Conservation (phyloP, 345 rosid genomes). For the Cochlearia excelsa region DNA sequence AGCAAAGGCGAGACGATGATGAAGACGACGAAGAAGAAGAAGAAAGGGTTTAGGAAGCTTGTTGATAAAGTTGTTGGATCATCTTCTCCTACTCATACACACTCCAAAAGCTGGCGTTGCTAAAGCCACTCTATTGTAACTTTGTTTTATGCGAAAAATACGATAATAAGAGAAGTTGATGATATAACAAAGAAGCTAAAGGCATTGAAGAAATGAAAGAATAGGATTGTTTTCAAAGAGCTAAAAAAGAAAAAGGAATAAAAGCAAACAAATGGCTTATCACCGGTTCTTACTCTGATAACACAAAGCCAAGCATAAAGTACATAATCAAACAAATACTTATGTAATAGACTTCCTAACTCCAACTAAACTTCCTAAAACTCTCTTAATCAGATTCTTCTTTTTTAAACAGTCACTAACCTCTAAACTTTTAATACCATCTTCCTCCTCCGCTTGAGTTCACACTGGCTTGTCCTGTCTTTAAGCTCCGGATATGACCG, state of each 20-base stretch:
- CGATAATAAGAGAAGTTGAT: too few species aligned
- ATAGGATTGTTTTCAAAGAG: constrained; percentile 2
- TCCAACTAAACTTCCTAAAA: constrained; percentile 24
- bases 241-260: too few species aligned
- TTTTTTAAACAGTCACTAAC: constrained; percentile 22
- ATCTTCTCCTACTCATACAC: constrained; percentile 31
- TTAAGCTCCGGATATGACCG: constrained; percentile 29
- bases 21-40: constrained; percentile 22
- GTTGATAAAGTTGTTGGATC: constrained; percentile 38
- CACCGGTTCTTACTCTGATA: constrained; percentile 1
- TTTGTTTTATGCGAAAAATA: too few species aligned
- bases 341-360: constrained; percentile 26
- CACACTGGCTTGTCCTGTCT: background rate
- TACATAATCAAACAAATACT: constrained; percentile 17
- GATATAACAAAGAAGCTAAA: background rate
- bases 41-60: constrained; percentile 30
- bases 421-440: constrained; percentile 28
- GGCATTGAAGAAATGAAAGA: constrained; percentile 24
- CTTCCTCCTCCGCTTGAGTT: constrained; percentile 19
- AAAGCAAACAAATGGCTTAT: too few species aligned
- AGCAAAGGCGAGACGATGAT: background rate
- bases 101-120: constrained; percentile 35
- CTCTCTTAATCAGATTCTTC: constrained; percentile 24
- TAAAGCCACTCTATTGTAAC: background rate
- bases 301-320: constrained; percentile 20